phyloP scores from a whole-genome alignment of 352 stramenopile species.

The Pythium grandisporangium region DNA sequence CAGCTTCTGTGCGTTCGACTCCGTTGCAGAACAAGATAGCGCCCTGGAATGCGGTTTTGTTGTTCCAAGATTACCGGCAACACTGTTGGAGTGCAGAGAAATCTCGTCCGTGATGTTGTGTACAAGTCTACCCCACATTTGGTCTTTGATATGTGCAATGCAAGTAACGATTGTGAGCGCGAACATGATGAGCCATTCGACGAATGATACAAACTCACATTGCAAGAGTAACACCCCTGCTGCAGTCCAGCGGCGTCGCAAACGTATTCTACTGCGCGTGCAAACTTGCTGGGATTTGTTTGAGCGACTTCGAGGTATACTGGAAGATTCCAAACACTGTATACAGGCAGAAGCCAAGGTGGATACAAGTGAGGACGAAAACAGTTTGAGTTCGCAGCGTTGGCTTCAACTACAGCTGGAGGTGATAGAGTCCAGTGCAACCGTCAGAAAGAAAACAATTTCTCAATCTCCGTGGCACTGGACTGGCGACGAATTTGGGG shows the following conservation, averaged over 20 bases:
- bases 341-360: constrained; percentile 5
- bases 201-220: no score
- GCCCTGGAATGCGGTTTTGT: constrained; percentile 44
- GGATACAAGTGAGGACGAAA: no score
- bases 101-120: no score
- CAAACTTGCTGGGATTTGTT: constrained; percentile 34
- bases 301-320: constrained; percentile 23
- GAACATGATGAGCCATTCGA: no score
- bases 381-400: no score
- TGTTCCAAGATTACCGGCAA: no score
- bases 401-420: constrained; percentile 11
- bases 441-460: neutral
- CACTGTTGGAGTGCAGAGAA: no score
- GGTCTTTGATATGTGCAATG: constrained; percentile 38
- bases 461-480: no score
- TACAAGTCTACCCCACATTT: no score
- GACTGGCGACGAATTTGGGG: constrained; percentile 4
- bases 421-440: neutral
- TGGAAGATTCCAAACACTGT: constrained; percentile 18
- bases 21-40: constrained; percentile 13
- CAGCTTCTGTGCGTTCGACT: neutral
- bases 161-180: constrained; percentile 26
- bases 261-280: constrained; percentile 17
- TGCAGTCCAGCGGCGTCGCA: no score
- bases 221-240: no score